phyloP scores from a whole-genome alignment of 2,329 filamentous ascomycete species.

The Chaetothyriales sp. region DNA sequence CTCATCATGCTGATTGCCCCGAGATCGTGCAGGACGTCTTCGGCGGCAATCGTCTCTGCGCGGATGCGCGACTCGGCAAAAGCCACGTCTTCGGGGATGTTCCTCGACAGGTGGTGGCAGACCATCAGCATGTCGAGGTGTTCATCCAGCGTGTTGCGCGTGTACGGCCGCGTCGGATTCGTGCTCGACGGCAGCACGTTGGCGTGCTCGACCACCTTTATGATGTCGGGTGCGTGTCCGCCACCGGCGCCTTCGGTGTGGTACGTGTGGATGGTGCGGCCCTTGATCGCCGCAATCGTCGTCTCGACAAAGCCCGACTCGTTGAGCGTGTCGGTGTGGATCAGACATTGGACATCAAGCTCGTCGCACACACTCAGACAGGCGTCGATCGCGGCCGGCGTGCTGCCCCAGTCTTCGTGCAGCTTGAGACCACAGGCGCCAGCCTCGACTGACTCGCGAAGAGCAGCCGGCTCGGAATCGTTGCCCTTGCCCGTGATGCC shows the following conservation, averaged over 20 bases:
- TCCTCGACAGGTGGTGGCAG: constrained; percentile 81
- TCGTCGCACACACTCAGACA: constrained; percentile 80
- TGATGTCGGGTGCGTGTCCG: constrained; percentile 91
- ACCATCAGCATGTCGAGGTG: constrained; percentile 98
- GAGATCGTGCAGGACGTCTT: constrained; percentile 88
- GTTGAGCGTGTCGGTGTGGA: constrained; percentile 92
- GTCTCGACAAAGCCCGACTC: constrained; percentile 95
- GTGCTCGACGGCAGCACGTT: constrained; percentile 86
- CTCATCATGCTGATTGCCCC: constrained; percentile 98
- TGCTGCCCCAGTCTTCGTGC: constrained; percentile 92
- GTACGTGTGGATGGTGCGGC: constrained; percentile 86
- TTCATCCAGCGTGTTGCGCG: constrained; percentile 83
- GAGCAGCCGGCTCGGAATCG: constrained; percentile 55
- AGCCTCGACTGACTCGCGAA: constrained; percentile 68
- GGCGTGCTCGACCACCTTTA: constrained; percentile 73
- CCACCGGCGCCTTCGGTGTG: constrained; percentile 93
- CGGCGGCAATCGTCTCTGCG: constrained; percentile 88
- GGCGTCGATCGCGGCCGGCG: constrained; percentile 78
- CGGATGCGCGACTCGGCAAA: constrained; percentile 92
- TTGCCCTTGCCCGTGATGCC: constrained; percentile 93
- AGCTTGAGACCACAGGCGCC: constrained; percentile 85
- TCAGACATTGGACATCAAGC: constrained; percentile 80
- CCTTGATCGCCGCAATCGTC: constrained; percentile 72
- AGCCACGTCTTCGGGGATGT: constrained; percentile 90
- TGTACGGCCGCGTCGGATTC: constrained; percentile 84